Percentiles rank a stretch among this genome's conserved stretches.
phyloP scores from a whole-genome alignment of 805 yeast genomes.

The Candida khao-thaluensis region DNA sequence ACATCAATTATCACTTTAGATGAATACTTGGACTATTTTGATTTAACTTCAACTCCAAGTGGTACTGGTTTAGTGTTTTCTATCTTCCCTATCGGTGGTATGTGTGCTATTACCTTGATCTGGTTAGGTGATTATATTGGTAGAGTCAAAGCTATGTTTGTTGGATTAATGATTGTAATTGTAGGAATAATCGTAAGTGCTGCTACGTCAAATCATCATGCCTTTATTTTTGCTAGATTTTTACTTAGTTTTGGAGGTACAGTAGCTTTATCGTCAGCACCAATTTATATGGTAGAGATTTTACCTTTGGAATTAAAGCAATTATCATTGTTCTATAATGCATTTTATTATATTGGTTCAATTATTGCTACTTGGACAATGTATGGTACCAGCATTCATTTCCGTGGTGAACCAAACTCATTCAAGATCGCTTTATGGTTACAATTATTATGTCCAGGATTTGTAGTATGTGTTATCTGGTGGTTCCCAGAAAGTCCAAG shows the following conservation, averaged over 20 bases:
- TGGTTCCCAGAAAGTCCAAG: slow-evolving; percentile 49
- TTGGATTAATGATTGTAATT: slow-evolving; percentile 24
- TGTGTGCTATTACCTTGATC: slow-evolving; percentile 25
- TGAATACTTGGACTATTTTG: slow-evolving; percentile 16
- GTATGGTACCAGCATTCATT: slow-evolving; percentile 35
- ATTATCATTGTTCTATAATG: slow-evolving; percentile 18
- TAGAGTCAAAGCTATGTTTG: slow-evolving; percentile 29
- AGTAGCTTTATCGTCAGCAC: slow-evolving; percentile 41
- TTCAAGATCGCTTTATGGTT: slow-evolving; percentile 21
- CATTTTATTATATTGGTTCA: slow-evolving; percentile 43
- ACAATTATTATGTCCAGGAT: slow-evolving; percentile 37
- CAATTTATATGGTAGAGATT: slow-evolving; percentile 46
- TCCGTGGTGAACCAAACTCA: slow-evolving; percentile 29
- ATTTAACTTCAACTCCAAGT: slow-evolving; percentile 26
- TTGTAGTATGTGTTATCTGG: slow-evolving; percentile 34
- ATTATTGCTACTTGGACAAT: slow-evolving; percentile 34
- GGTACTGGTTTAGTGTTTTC: slow-evolving; percentile 38
- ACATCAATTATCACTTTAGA: slow-evolving; percentile 19
- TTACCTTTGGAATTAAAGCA: slow-evolving; percentile 30
- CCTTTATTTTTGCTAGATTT: slow-evolving; percentile 43
- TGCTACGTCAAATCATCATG: slow-evolving; percentile 21
- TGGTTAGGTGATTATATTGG: slow-evolving; percentile 34
- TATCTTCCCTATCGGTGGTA: slow-evolving; percentile 29
- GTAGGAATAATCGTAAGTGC: slow-evolving; percentile 34
- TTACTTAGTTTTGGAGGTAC: slow-evolving; percentile 44